Conservation (phyloP, 2,329 filamentous ascomycete species). For the Diplocarpon rosae region DNA sequence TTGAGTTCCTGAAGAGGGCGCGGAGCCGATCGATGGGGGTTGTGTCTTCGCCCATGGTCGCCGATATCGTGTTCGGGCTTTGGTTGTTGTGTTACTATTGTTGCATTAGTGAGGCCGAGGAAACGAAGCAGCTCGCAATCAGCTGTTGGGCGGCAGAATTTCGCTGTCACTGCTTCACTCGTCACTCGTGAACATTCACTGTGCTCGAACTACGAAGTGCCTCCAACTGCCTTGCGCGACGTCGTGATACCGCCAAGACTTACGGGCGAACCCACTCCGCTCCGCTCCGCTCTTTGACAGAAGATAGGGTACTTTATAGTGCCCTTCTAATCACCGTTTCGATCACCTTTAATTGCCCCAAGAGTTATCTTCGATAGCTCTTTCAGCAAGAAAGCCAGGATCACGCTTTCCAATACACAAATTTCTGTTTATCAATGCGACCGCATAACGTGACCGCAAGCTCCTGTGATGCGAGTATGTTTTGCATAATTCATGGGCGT, state of each 20-base stretch:
- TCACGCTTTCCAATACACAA: constrained; percentile 20
- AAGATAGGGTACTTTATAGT: too few species aligned
- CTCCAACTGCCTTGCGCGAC: too few species aligned
- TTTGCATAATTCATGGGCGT: constrained; percentile 16
- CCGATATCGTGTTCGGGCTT: not conserved
- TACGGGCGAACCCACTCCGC: too few species aligned
- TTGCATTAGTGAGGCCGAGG: constrained; percentile 3
- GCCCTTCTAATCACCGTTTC: too few species aligned
- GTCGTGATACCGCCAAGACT: too few species aligned
- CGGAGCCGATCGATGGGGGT: constrained; percentile 19
- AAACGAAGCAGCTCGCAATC: not conserved
- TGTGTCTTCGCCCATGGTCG: constrained; percentile 6
- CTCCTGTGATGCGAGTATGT: constrained; percentile 25
- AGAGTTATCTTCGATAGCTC: constrained; percentile 1
- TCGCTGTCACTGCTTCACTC: not conserved
- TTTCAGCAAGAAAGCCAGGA: constrained; percentile 5
- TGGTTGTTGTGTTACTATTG: constrained; percentile 3
- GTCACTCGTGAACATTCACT: not conserved
- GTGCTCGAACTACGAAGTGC: too few species aligned
- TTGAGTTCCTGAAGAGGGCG: constrained; percentile 16
- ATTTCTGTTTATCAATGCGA: constrained; percentile 19
- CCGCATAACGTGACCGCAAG: constrained; percentile 25
- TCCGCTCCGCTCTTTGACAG: too few species aligned
- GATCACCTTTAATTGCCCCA: not conserved
- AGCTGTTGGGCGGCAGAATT: not conserved